Percentiles rank a stretch among this genome's conserved stretches.
phyloP scores from a whole-genome alignment of 805 yeast species.

The Candida lessepsii region DNA sequence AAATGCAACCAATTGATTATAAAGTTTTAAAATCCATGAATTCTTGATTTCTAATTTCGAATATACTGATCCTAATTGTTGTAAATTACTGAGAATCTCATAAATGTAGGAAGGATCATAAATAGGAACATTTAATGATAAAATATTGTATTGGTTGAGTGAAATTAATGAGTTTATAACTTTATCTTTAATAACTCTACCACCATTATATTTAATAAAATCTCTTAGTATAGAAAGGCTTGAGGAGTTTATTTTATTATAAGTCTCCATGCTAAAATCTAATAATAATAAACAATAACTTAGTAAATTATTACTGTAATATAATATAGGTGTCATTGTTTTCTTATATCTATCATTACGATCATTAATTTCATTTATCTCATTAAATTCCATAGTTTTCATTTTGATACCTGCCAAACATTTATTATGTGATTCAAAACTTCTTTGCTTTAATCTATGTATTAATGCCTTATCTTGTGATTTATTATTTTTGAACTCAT shows the following conservation, averaged over 20 bases:
- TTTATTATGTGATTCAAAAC: slow-evolving; percentile 17
- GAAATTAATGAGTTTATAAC: slow-evolving; percentile 8
- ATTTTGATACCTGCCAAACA: slow-evolving; percentile 12
- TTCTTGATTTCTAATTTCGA: neutral
- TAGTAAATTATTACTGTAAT: slow-evolving; percentile 14
- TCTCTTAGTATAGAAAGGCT: slow-evolving; percentile 10
- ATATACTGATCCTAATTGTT: slow-evolving; percentile 14
- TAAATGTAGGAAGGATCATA: slow-evolving; percentile 22
- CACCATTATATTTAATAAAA: slow-evolving; percentile 10
- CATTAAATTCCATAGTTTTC: slow-evolving; percentile 8
- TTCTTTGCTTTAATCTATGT: slow-evolving; percentile 12
- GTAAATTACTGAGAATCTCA: slow-evolving; percentile 19
- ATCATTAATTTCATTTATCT: neutral
- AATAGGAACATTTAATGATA: slow-evolving; percentile 22
- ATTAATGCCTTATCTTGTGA: slow-evolving; percentile 2
- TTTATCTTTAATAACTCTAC: slow-evolving; percentile 7
- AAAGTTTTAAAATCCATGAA: slow-evolving; percentile 11
- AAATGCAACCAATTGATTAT: slow-evolving; percentile 17
- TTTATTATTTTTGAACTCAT: slow-evolving; percentile 13
- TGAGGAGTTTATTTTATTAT: slow-evolving; percentile 11
- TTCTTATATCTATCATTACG: slow-evolving; percentile 13
- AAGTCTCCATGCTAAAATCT: slow-evolving; percentile 16
- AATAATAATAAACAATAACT: slow-evolving; percentile 14
- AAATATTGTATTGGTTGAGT: slow-evolving; percentile 15
- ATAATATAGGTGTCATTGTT: slow-evolving; percentile 17